Base-by-base conservation (phyloP, 2,329 filamentous ascomycete genomes). In the Diatrype stigma region DNA sequence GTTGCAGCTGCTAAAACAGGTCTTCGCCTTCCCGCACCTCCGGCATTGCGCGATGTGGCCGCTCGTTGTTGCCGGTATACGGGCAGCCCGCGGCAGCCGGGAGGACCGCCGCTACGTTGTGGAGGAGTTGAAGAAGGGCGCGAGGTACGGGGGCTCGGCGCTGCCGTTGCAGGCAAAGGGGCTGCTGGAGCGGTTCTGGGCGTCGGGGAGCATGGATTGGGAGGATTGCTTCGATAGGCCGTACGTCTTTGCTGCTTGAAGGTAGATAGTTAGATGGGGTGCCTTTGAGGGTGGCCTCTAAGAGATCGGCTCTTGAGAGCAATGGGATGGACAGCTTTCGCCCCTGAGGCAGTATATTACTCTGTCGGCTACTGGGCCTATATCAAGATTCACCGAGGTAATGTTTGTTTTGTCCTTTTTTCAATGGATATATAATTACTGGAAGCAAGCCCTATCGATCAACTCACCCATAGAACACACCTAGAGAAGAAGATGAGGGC, bases 191-290 rank as follows among this genome's bases (percentile, higher is more conserved):
- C 53, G 45, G 37, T 70, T 66, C 28, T 71, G 69, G 69, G 56
- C 47, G 6, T 67, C 63, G 0, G 64, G 66, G 1, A 53, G 60
- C 48, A 58, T 51, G 23, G 38, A 46, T 2, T 72, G 69, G 68
- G 67, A 71, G 52, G 61, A 59, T 21, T 72, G 69, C 50, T 72
- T 70, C 50, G 61, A 70, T 51, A 56, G 54, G 48, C 61, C 66
- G 37, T 68, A 66, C 51, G 34, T 58, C 5, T 62, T 56, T 21
- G 26, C 26, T 5, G 26, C 26, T 5, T 30, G 26, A 30, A 30
- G 26, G 26, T 30, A 30, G 26, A 30, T n/a, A n/a, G n/a, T n/a
- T n/a, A n/a, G n/a, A n/a, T n/a, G n/a, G n/a, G n/a, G n/a, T n/a
- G n/a, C n/a, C n/a, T n/a, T n/a, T n/a, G n/a, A n/a, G n/a, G n/a